Base-by-base conservation (phyloP, 768 basidiomycete species). In the Amanita pseudoporphyria region DNA sequence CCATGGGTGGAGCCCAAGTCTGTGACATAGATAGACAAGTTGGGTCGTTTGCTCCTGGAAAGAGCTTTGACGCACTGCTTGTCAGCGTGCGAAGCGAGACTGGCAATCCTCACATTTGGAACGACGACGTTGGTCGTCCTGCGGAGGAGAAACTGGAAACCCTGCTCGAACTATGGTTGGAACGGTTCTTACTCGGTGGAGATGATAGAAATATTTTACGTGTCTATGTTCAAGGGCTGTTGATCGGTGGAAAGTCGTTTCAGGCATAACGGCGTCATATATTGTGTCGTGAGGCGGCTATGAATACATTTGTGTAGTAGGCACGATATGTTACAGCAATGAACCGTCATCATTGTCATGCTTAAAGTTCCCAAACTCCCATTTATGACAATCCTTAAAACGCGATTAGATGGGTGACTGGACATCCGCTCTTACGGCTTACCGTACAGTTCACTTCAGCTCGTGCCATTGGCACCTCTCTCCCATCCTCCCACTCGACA, bases 41-140 rank as follows among this genome's bases (percentile, higher is more conserved):
- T 13, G 95, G 95, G 6, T 84, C 82, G 14, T 88, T 98, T 54
- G 71, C 69, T 12, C 68, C 71, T 2, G 92, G 90, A 2, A 95
- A 92, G 67, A 82, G 79, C 54, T 97, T 97, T 59, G 95, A 98
- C 60, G 95, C 95, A 0, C 67, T 97, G 6, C 54, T 89, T 3
- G 80, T 95, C 19, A 78, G 70, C 59, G 69, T 87, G 6, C 66
- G 71, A 28, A 61, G 64, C 38, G 75, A 73, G 33, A 62, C 71
- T 26, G 78, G 73, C 1, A 82, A 82, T 47, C 77, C 77, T 2
- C 73, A 68, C 5, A 53, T 87, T 21, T 84, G 67, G 61, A 66
- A 61, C 5, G 49, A 56, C 21, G 53, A 52, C 9, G 47, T 60
- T 9, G 56, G 57, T n/a, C n/a, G 43, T 3, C 24, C 39, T 7